Base-by-base conservation (phyloP, 2,329 filamentous ascomycete genomes). In the Penicillium sp. region DNA sequence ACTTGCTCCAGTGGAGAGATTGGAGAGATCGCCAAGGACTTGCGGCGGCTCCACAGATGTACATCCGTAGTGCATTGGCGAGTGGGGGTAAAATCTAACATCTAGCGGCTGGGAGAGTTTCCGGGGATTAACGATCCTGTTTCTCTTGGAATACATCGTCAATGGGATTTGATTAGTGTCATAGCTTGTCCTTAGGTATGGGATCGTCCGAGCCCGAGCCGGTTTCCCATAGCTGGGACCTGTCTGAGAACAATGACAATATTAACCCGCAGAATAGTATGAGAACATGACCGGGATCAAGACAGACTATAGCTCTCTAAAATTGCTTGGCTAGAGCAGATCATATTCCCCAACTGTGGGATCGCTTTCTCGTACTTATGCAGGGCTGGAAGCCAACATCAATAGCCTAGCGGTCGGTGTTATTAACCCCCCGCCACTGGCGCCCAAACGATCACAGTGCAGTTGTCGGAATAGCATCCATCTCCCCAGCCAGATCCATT, bases 391-490 rank as follows among this genome's bases (percentile, higher is more conserved):
- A 35, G 42, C 42, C 33, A 38, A 22, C 13, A 26, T 56, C 54
- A 57, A 49, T 57, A 57, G 54, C 30, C 33, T 19, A 47, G 40
- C 40, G 22, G 51, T n/a, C 51, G 9, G 51, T 38, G 22, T 42
- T 35, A 61, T 37, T 50, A 35, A 44, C 38, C 30, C 33, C 33
- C 30, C 33, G 17, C 19, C 35, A 19, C 24, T 19, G 19, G n/a
- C 19, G 6, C 50, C 55, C 19, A 44, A 59, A 58, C 17, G 17
- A 28, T 59, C 58, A 38, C 9, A 19, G 47, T 58, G 45, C 33
- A 58, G 45, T 19, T 42, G 24, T 19, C 24, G 53, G 19, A 54
- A 26, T 8, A 35, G 12, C 5, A 35, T 19, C 49, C 17, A 19
- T 8, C 28, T 12, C 30, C 28, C 26, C 26, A 35, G 13, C 28